Evolutionary conservation across 1,284 basidiomycete species (phyloP).

Genomic region (Sutorius eximius): DNA sequence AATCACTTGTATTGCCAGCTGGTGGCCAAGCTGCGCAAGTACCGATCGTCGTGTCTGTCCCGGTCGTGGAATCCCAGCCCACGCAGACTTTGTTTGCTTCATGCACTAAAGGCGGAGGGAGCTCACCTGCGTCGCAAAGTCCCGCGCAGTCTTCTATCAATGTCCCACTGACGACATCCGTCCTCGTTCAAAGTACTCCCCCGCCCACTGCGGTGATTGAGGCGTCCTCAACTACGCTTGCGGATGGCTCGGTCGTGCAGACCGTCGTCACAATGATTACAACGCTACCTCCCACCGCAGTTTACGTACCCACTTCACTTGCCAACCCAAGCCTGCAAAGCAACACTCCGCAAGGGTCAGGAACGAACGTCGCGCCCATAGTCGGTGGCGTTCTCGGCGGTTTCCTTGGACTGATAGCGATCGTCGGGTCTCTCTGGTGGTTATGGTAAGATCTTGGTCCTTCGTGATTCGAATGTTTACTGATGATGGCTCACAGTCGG

Average conservation of each 20-base stretch:
- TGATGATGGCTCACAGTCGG: conserved; percentile 38
- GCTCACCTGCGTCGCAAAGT: conserved; percentile 9
- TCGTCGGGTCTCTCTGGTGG: conserved; percentile 49
- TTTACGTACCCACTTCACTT: conserved; percentile 31
- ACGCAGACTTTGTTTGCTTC: conserved; percentile 43
- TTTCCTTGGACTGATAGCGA: conserved; percentile 44
- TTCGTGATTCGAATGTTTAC: conserved; percentile 4
- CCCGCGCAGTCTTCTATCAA: neutral
- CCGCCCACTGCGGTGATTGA: conserved; percentile 26
- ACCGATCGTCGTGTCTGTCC: conserved; percentile 37
- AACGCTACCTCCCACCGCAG: conserved; percentile 24
- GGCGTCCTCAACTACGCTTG: conserved; percentile 32
- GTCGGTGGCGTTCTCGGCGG: conserved; percentile 55
- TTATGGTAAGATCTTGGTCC: conserved; percentile 40
- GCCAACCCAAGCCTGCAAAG: conserved; percentile 22
- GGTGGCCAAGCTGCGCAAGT: conserved; percentile 35
- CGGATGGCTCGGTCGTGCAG: conserved; percentile 36
- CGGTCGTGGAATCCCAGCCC: conserved; percentile 32
- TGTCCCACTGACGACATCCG: conserved; percentile 23
- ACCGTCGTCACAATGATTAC: conserved; percentile 34
- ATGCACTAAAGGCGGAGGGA: conserved; percentile 17
- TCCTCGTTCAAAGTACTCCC: conserved; percentile 27
- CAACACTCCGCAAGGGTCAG: conserved; percentile 14
- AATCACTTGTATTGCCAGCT: conserved; percentile 24
- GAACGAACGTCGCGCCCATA: conserved; percentile 45